phyloP scores from a whole-genome alignment of 495 filamentous ascomycete genomes.

The Podospora bellae-mahoneyi region DNA sequence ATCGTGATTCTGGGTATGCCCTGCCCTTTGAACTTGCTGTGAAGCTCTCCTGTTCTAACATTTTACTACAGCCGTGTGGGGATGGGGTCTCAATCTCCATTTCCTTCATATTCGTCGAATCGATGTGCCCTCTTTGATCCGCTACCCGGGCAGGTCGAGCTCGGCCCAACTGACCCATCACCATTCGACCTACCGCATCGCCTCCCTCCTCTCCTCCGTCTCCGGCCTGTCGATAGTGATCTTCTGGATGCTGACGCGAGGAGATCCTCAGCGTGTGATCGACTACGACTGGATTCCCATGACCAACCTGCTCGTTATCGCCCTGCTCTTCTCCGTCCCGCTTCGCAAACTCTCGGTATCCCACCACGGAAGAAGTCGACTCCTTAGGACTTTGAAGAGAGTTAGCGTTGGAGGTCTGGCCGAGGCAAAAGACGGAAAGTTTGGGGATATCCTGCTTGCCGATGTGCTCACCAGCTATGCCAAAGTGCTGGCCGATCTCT shows the following conservation, averaged over 20 bases:
- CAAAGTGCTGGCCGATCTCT: slow-evolving; percentile 86
- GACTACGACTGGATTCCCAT: slow-evolving; percentile 79
- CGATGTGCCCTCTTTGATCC: slow-evolving; percentile 74
- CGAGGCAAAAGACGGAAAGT: slow-evolving; percentile 76
- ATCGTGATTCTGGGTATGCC: slow-evolving; percentile 71
- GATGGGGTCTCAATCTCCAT: slow-evolving; percentile 83
- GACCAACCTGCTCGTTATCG: slow-evolving; percentile 66
- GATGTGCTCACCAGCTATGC: slow-evolving; percentile 94
- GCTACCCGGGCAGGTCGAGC: slow-evolving; percentile 67
- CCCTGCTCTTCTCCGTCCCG: slow-evolving; percentile 67
- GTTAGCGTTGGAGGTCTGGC: slow-evolving; percentile 78
- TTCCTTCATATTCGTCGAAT: slow-evolving; percentile 71
- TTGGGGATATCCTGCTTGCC: slow-evolving; percentile 90
- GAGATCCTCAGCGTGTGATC: slow-evolving; percentile 61
- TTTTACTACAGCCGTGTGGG: slow-evolving; percentile 70
- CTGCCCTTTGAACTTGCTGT: neutral
- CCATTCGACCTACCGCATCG: slow-evolving; percentile 76
- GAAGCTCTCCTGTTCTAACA: neutral
- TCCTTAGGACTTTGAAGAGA: slow-evolving; percentile 67
- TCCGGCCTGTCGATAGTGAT: slow-evolving; percentile 64
- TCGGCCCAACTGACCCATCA: slow-evolving; percentile 68
- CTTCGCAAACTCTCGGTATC: slow-evolving; percentile 60
- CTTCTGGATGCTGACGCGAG: slow-evolving; percentile 80
- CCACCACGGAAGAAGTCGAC: slow-evolving; percentile 67
- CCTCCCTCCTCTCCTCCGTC: slow-evolving; percentile 66